A percentile compares a stretch with the other conserved stretches of the same genome.
phyloP scores from a whole-genome alignment of 2,329 filamentous ascomycete species.

The Mariannaea sp. region DNA sequence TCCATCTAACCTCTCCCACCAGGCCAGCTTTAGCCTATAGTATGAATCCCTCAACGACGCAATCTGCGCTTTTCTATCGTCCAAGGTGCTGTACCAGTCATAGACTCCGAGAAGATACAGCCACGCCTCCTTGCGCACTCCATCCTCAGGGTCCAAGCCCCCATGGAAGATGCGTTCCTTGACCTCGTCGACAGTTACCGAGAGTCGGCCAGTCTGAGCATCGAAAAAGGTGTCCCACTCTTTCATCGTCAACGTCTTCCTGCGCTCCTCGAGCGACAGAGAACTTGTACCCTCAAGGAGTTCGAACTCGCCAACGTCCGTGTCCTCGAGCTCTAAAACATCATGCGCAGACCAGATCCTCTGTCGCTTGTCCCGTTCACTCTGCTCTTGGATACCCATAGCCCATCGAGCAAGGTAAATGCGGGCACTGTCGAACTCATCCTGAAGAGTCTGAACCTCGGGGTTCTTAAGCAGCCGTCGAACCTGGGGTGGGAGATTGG shows the following conservation, averaged over 20 bases:
- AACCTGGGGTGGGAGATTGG: constrained; percentile 87
- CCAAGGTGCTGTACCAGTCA: constrained; percentile 86
- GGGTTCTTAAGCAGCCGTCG: constrained; percentile 84
- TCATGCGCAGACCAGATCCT: constrained; percentile 93
- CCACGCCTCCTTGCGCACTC: constrained; percentile 96
- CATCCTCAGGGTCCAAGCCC: constrained; percentile 84
- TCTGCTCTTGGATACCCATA: constrained; percentile 98
- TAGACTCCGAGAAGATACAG: constrained; percentile 90
- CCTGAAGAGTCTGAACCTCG: constrained; percentile 91
- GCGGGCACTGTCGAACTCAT: constrained; percentile 95
- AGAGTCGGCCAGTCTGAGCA: constrained; percentile 70
- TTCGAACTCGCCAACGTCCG: constrained; percentile 94
- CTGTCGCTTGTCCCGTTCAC: constrained; percentile 82
- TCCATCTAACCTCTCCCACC: constrained; percentile 94
- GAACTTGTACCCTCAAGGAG: constrained; percentile 80
- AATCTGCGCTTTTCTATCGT: constrained; percentile 81
- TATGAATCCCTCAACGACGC: constrained; percentile 92
- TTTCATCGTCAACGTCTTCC: constrained; percentile 75
- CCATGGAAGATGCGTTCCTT: constrained; percentile 98
- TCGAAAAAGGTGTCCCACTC: constrained; percentile 97
- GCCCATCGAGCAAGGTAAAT: constrained; percentile 96
- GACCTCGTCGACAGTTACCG: constrained; percentile 85
- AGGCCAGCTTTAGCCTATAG: constrained; percentile 87
- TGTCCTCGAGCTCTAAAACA: constrained; percentile 91
- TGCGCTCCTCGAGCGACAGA: constrained; percentile 74